Evolutionary conservation across 768 basidiomycete genomes (phyloP).

Genomic region (Rhizopogon vinicolor): DNA sequence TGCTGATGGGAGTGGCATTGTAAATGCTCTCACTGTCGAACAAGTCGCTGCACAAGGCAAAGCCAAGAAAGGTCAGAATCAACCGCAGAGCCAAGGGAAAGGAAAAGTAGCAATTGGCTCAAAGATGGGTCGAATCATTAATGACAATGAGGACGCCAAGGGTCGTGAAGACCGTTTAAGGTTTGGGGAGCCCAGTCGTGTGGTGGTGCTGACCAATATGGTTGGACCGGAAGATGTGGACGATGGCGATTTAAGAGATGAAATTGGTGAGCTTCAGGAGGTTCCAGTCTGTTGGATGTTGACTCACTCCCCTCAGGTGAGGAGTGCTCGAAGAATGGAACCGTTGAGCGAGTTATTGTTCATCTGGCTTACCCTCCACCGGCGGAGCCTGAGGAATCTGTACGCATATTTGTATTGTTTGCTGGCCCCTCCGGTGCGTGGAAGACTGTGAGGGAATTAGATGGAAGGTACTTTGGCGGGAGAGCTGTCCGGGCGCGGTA

Average conservation of each 20-base stretch:
- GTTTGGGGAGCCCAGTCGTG: constrained; percentile 87
- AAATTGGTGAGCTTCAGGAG: constrained; percentile 62
- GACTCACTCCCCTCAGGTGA: constrained; percentile 49
- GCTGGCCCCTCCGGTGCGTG: constrained; percentile 91
- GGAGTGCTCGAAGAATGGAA: constrained; percentile 87
- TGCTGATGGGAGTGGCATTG: constrained; percentile 76
- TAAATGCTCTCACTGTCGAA: constrained; percentile 85
- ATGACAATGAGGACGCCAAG: constrained; percentile 83
- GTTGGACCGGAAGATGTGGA: constrained; percentile 79
- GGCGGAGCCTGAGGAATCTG: constrained; percentile 65
- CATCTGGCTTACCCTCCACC: constrained; percentile 72
- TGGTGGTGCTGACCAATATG: constrained; percentile 89
- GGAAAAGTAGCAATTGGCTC: constrained; percentile 41
- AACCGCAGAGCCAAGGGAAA: constrained; percentile 28
- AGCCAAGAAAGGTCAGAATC: constrained; percentile 34
- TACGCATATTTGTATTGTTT: constrained; percentile 90
- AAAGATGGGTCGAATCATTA: constrained; percentile 86
- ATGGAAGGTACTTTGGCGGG: constrained; percentile 91
- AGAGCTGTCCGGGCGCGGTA: constrained; percentile 78
- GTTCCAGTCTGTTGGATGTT: neutral
- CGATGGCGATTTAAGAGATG: constrained; percentile 79
- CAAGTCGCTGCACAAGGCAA: constrained; percentile 40
- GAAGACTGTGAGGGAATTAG: constrained; percentile 91
- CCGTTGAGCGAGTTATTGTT: constrained; percentile 85
- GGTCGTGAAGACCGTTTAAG: constrained; percentile 70